A percentile compares a stretch with the other conserved stretches of the same genome.
Evolutionary conservation across 176 grass and related monocot genomes (phyloP).

Genomic region (Eragrostis nindensis): DNA sequence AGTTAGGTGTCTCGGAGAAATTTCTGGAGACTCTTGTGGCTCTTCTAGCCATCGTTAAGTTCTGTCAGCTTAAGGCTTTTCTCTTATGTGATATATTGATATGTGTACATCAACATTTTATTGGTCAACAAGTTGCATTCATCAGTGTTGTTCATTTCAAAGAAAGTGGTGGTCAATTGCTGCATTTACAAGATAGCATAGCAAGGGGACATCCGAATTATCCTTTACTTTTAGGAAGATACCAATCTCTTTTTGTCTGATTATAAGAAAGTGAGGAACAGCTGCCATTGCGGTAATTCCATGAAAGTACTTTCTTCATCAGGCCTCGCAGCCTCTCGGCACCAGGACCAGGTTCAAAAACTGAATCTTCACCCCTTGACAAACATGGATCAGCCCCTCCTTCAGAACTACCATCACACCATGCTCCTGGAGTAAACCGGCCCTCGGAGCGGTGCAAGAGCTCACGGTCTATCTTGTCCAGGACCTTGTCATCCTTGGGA

Average conservation of each 20-base stretch:
- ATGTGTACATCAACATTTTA: slow-evolving; percentile 8
- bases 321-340: slow-evolving; percentile 71
- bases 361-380: slow-evolving; percentile 58
- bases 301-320: slow-evolving; percentile 66
- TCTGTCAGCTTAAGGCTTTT: neutral
- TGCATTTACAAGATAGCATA: slow-evolving; percentile 41
- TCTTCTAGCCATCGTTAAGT: neutral
- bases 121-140: slow-evolving; percentile 39
- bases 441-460: slow-evolving; percentile 68
- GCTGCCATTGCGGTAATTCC: slow-evolving; percentile 73
- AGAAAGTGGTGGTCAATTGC: slow-evolving; percentile 32
- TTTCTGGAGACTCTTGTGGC: too few relatives aligned
- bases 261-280: slow-evolving; percentile 76
- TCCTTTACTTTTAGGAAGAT: slow-evolving; percentile 44
- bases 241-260: slow-evolving; percentile 85
- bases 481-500: slow-evolving; percentile 76
- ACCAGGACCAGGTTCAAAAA: slow-evolving; percentile 65
- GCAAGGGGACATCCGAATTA: slow-evolving; percentile 11
- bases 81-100: neutral
- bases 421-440: slow-evolving; percentile 74
- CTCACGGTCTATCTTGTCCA: slow-evolving; percentile 79
- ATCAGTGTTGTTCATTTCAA: slow-evolving; percentile 36
- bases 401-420: slow-evolving; percentile 67
- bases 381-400: slow-evolving; percentile 63
- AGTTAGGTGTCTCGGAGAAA: neutral